Percentiles rank a stretch among this genome's conserved stretches.
phyloP scores from a whole-genome alignment of 306 rosid genomes.

The Rosa chinensis region DNA sequence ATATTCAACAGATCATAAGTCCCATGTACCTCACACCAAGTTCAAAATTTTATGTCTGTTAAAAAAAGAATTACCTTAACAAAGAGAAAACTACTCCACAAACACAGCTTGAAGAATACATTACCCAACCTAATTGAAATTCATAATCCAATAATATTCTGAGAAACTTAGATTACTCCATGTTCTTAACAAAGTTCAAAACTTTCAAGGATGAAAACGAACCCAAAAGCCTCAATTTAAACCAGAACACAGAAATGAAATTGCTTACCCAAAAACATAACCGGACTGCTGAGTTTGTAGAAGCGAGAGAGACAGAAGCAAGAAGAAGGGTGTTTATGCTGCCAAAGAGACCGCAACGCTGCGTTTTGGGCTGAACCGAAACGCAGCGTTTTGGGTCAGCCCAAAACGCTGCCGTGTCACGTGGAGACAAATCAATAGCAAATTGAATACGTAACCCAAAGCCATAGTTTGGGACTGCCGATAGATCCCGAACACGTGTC shows the following conservation, averaged over 20 bases:
- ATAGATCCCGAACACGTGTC: conserved; percentile 25
- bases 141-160: background rate
- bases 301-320: background rate
- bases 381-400: background rate
- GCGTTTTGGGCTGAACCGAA: background rate
- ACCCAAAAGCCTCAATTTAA: background rate
- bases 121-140: background rate
- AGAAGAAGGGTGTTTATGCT: background rate
- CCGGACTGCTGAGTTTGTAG: background rate
- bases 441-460: conserved; percentile 13
- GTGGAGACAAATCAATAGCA: background rate
- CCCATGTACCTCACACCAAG: too few species aligned
- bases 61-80: too few species aligned
- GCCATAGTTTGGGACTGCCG: background rate
- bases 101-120: too few species aligned
- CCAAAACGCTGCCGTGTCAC: background rate
- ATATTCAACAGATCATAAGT: too few species aligned
- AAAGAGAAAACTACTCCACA: too few species aligned
- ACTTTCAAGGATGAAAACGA: background rate
- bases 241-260: background rate
- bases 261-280: background rate
- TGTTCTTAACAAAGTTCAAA: background rate
- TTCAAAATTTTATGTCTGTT: too few species aligned
- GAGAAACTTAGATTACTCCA: background rate
- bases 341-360: background rate